Evolutionary conservation across 176 grass and related monocot species (phyloP).

Genomic region (Areca catechu): DNA sequence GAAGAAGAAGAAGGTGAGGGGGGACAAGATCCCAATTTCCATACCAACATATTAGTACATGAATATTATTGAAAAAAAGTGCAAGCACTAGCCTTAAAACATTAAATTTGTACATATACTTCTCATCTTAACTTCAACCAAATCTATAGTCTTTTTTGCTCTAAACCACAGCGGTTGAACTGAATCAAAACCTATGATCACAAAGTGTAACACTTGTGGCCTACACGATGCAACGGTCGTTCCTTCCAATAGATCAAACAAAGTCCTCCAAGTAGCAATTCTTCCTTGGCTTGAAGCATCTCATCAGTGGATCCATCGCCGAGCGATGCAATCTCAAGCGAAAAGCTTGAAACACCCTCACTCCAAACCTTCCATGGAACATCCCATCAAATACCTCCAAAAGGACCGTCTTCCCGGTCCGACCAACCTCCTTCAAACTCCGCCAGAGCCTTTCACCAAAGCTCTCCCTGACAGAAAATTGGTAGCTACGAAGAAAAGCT

Average conservation of each 20-base stretch:
- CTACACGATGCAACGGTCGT: no score
- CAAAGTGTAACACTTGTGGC: no score
- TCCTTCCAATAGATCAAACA: background rate
- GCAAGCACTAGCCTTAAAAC: no score
- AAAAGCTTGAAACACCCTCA: background rate
- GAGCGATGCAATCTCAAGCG: background rate
- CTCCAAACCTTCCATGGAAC: background rate
- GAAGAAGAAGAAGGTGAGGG: no score
- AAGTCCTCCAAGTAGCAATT: background rate
- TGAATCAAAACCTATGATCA: no score
- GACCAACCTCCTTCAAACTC: background rate
- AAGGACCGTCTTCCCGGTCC: background rate
- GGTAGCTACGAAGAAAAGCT: background rate
- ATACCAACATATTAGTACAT: no score
- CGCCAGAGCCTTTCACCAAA: background rate
- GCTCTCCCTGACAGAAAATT: background rate
- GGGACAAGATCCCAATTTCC: no score
- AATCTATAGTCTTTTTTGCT: no score
- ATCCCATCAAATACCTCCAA: background rate
- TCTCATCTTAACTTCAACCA: no score
- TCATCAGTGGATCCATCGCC: background rate
- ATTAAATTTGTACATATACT: no score
- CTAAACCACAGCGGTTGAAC: no score
- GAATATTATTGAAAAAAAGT: no score
- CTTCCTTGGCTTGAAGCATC: background rate